Percentiles rank a stretch among this genome's conserved stretches.
Evolutionary conservation across 2,329 filamentous ascomycete genomes (phyloP).

Genomic region (Dendryphion nanum): DNA sequence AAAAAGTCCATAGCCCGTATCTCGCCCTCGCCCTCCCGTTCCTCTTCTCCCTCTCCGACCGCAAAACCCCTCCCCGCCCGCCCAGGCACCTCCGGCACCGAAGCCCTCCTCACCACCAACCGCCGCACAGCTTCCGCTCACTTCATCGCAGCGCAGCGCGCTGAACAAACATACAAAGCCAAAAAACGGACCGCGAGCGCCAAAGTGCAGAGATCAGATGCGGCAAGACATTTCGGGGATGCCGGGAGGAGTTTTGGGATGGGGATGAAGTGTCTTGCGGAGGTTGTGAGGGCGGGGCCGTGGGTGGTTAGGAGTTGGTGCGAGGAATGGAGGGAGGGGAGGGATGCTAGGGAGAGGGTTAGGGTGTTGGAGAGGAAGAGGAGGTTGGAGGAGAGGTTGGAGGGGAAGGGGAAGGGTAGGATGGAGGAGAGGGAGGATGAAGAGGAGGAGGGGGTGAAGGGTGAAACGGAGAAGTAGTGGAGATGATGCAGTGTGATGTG

Average conservation of each 20-base stretch:
- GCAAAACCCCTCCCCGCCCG: constrained; percentile 7
- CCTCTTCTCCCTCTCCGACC: not conserved
- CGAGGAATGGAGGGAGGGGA: constrained; percentile 13
- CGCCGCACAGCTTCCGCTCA: constrained; percentile 11
- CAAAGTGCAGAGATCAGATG: constrained; percentile 9
- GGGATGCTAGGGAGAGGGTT: constrained; percentile 47
- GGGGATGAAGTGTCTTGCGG: constrained; percentile 11
- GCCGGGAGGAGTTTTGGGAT: constrained; percentile 9
- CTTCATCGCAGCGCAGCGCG: constrained; percentile 13
- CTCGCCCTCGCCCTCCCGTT: not conserved
- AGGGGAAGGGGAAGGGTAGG: constrained; percentile 5
- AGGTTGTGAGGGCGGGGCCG: constrained; percentile 12
- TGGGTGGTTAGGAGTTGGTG: constrained; percentile 14
- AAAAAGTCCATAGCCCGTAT: no score
- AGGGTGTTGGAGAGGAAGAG: not conserved
- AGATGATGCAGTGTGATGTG: no score
- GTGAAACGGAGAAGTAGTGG: not conserved
- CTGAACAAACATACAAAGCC: constrained; percentile 14
- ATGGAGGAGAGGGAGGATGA: constrained; percentile 5
- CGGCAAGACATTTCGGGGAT: constrained; percentile 8
- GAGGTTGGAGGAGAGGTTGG: constrained; percentile 40
- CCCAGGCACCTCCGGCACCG: constrained; percentile 14
- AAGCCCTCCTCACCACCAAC: constrained; percentile 12
- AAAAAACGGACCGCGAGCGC: constrained; percentile 13
- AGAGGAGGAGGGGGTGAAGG: constrained; percentile 6